Base-by-base conservation (phyloP, 2,329 filamentous ascomycete species). In the Neonectria ditissima region DNA sequence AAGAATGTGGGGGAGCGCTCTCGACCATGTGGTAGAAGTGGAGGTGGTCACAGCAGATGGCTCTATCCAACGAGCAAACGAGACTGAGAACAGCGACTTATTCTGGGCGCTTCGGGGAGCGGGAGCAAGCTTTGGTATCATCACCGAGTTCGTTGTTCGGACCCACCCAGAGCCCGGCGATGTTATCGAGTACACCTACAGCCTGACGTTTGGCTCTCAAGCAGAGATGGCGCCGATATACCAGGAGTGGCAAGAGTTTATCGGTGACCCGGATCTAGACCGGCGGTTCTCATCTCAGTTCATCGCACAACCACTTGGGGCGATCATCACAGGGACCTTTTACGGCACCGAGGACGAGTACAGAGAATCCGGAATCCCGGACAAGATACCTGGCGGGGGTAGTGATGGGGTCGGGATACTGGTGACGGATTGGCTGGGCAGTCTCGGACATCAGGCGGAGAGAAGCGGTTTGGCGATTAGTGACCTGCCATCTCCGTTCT, bases 391-490 rank as follows among this genome's bases (percentile, higher is more conserved):
- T 2, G 62, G 63, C 26, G 50, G 53, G 22, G 22, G 41, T 1
- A 69, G 72, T 9, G 78, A 74, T 11, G 74, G 79, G 5, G 74
- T 73, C 11, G 68, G 80, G 80, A 70, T 87, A 6, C 81, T 84
- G n/a, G 68, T 88, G 22, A 82, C 84, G 43, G 86, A 91, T 77
- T 92, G 89, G 88, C 78, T 91, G 20, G 87, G 82, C 7, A 80
- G 88, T 50, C 78, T 91, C 6, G 80, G 83, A 0, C 80, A 86
- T 45, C 80, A 84, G 62, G 85, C 83, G 13, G 81, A 88, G 64
- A 79, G 81, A 39, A 80, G 81, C 13, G 83, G 77, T 0, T 77
- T 87, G 4, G 80, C 80, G 73, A 75, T 85, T 66, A 80, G 79
- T 75, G 81, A 83, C 13, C 61, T 84, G 1, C 80, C 83, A 2